Conservation (phyloP, 192 early-diverging fungal genomes). For the Funneliformis geosporum region DNA sequence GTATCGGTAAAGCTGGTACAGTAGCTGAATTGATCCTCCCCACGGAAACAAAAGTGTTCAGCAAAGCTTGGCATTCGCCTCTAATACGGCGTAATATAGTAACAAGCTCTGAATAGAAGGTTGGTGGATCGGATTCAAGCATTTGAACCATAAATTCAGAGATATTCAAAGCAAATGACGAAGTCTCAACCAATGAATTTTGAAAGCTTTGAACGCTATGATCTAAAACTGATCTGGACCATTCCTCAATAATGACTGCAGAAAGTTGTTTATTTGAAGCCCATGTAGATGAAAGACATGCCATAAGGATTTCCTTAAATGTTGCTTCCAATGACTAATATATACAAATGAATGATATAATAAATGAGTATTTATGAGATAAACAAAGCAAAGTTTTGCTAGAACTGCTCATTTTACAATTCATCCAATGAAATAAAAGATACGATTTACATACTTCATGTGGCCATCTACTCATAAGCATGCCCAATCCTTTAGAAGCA, state of each 20-base stretch:
- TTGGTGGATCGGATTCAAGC: constrained; percentile 54
- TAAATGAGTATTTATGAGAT: background rate
- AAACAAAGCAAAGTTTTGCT: background rate
- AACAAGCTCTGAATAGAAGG: constrained; percentile 66
- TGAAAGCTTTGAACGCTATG: constrained; percentile 37
- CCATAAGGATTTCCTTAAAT: constrained; percentile 57
- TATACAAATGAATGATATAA: background rate
- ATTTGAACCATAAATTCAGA: constrained; percentile 58
- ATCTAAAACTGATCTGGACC: constrained; percentile 60
- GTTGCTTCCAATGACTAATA: constrained; percentile 42
- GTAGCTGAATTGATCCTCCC: constrained; percentile 42
- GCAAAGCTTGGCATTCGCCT: constrained; percentile 62
- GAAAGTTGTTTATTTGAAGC: constrained; percentile 79
- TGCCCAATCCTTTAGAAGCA: constrained; percentile 78
- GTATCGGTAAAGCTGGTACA: constrained; percentile 58
- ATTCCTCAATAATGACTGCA: constrained; percentile 78
- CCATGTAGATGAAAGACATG: constrained; percentile 68
- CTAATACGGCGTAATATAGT: constrained; percentile 63
- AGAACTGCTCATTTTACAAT: too few species aligned
- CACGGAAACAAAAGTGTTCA: constrained; percentile 61
- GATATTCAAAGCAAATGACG: constrained; percentile 55
- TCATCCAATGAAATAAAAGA: background rate
- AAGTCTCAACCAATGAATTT: constrained; percentile 35
- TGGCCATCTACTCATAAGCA: constrained; percentile 63
- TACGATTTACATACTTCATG: constrained; percentile 31